Percentiles rank a stretch among this genome's conserved stretches.
Evolutionary conservation across 495 filamentous ascomycete genomes (phyloP).

Genomic region (Collariella sp.): DNA sequence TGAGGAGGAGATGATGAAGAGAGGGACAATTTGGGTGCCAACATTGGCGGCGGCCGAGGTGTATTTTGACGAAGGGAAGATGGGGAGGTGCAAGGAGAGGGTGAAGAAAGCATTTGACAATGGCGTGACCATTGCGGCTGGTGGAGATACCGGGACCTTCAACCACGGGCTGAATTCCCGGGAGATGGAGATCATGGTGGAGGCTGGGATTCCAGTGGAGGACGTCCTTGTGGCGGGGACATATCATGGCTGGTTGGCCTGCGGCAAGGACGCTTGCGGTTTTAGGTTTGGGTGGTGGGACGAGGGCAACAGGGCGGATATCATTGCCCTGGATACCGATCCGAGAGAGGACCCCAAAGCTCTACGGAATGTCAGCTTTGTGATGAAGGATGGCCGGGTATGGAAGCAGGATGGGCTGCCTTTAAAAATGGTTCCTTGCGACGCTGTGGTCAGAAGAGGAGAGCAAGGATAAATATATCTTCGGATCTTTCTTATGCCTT

Average conservation of each 20-base stretch:
- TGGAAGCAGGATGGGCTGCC: constrained; percentile 28
- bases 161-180: constrained; percentile 42
- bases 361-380: constrained; percentile 41
- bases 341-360: constrained; percentile 29
- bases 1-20: constrained; percentile 31
- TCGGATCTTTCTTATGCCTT: too few species aligned
- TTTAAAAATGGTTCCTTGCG: constrained; percentile 10
- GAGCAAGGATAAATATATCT: too few species aligned
- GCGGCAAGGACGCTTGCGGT: constrained; percentile 41
- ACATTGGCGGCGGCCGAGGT: constrained; percentile 38
- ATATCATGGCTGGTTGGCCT: constrained; percentile 44
- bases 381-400: constrained; percentile 44
- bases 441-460: constrained; percentile 16
- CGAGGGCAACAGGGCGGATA: constrained; percentile 40
- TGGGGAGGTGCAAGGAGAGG: constrained; percentile 24
- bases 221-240: constrained; percentile 40
- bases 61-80: constrained; percentile 8
- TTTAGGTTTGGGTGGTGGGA: constrained; percentile 42
- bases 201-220: constrained; percentile 42
- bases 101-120: constrained; percentile 15
- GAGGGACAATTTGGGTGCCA: constrained; percentile 41
- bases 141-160: constrained; percentile 46
- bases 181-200: constrained; percentile 43
- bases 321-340: constrained; percentile 37
- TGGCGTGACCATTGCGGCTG: constrained; percentile 39